Percentiles rank a stretch among this genome's conserved stretches.
Conservation (phyloP, 148 eudicot species). For the Chenopodium album region DNA sequence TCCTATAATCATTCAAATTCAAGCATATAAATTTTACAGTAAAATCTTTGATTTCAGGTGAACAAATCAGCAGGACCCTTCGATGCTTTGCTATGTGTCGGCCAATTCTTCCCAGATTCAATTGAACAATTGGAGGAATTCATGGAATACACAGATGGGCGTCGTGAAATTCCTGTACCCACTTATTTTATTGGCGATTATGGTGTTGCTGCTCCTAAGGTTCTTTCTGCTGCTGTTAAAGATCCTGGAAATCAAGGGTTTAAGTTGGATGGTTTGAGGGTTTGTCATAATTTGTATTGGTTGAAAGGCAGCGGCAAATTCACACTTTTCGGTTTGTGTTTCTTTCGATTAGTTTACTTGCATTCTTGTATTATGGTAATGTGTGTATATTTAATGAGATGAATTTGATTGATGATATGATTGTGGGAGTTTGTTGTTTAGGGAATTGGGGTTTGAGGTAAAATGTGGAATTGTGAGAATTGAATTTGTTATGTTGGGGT, state of each 20-base stretch:
- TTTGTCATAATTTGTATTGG: constrained; percentile 79
- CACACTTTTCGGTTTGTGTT: constrained; percentile 47
- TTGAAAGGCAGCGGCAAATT: constrained; percentile 90
- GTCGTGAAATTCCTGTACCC: constrained; percentile 60
- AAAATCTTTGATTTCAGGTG: constrained; percentile 42
- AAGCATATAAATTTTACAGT: not conserved
- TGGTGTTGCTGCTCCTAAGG: constrained; percentile 65
- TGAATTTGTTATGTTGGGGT: not conserved
- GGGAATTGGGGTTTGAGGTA: not conserved
- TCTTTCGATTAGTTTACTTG: not conserved
- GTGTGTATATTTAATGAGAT: not conserved
- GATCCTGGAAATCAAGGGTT: constrained; percentile 68
- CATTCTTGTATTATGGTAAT: not conserved
- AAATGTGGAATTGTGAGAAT: not conserved
- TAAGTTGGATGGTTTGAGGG: constrained; percentile 80
- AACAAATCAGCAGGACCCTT: constrained; percentile 97
- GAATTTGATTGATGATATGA: not conserved
- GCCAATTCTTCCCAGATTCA: constrained; percentile 89
- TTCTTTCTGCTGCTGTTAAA: constrained; percentile 52
- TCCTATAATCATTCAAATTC: not conserved
- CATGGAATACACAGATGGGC: constrained; percentile 67
- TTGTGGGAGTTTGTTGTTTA: too few species aligned
- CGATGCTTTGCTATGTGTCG: constrained; percentile 84
- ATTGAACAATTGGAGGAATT: constrained; percentile 64
- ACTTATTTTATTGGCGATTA: constrained; percentile 88